Conservation (phyloP, 306 rosid genomes). For the cucumber (Cucumis sativus) region DNA sequence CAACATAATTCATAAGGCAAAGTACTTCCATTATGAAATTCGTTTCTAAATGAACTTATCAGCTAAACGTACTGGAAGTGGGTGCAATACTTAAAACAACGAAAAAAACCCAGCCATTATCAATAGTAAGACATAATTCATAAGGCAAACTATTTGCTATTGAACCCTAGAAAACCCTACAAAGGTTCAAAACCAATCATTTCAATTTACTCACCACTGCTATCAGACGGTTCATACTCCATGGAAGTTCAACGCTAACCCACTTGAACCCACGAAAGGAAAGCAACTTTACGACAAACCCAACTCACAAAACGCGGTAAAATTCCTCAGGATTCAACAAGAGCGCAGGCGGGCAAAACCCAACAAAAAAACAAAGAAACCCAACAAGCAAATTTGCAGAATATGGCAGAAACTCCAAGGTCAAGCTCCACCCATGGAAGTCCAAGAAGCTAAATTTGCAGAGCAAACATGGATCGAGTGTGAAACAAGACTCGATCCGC, state of each 20-base stretch:
- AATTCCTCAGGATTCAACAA: background rate
- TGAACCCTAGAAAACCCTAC: slow-evolving; percentile 3
- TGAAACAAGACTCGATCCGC: background rate
- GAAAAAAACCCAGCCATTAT: background rate
- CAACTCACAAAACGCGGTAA: slow-evolving; percentile 5
- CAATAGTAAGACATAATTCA: background rate
- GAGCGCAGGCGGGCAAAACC: background rate
- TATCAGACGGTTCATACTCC: slow-evolving; percentile 66
- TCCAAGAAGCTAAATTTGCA: background rate
- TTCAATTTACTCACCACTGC: slow-evolving; percentile 52
- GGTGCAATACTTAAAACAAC: background rate
- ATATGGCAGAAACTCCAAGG: background rate
- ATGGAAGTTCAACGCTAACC: slow-evolving; percentile 15
- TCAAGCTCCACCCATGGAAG: background rate
- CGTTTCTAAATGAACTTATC: background rate
- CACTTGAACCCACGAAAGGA: background rate
- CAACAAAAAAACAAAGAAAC: background rate
- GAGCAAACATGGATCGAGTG: background rate
- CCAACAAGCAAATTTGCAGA: background rate
- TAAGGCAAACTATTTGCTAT: background rate
- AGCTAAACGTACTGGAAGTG: background rate
- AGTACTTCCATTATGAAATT: background rate
- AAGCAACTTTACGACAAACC: slow-evolving; percentile 18
- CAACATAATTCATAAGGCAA: background rate
- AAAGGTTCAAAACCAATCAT: background rate